Percentiles rank a stretch among this genome's conserved stretches.
phyloP scores from a whole-genome alignment of 176 grass and related monocot species.

The bread wheat (Triticum aestivum) region IWGSC_CS_RefSeq_v2.1 NC_057803.1:595282974-595283473 shows the following conservation, averaged over 20 bases:
- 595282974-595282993: slow-evolving; percentile 28
- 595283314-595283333: slow-evolving; percentile 25
- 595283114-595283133: neutral
- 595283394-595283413: neutral
- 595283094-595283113: no score
- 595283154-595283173: neutral
- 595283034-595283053: neutral
- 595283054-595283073: neutral
- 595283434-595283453: no score
- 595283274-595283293: neutral
- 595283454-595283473: neutral
- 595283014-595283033: no score
- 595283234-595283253: neutral
- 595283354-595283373: no score
- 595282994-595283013: neutral
- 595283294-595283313: slow-evolving; percentile 9
- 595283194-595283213: neutral
- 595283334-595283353: no score
- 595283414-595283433: no score
- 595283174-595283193: neutral
- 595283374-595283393: neutral
- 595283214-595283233: neutral
- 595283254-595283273: neutral
- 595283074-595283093: neutral
- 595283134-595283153: neutral